phyloP scores from a whole-genome alignment of 2,329 filamentous ascomycete genomes.

The Colletotrichum sp. region DNA sequence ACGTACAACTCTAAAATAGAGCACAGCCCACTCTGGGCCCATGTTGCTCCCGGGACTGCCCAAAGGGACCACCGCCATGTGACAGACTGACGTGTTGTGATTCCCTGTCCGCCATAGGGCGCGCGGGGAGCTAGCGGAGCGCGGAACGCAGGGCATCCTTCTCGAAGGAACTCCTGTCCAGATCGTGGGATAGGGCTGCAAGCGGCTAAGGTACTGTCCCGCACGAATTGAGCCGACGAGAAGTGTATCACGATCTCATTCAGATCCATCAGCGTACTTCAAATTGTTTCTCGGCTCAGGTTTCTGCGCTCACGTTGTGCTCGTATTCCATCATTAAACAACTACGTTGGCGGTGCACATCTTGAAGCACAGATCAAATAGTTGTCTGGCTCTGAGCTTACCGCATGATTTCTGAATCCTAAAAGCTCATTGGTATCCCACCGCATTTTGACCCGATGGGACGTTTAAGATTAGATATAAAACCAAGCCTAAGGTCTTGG shows the following conservation, averaged over 20 bases:
- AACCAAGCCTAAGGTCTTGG: neutral
- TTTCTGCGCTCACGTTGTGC: neutral
- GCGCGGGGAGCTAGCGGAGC: neutral
- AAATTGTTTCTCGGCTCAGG: accelerated
- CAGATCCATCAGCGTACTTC: accelerated
- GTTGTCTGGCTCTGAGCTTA: neutral
- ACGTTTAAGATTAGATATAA: neutral
- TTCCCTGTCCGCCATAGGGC: neutral
- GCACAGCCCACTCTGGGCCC: neutral
- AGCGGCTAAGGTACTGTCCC: neutral
- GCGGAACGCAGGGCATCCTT: neutral
- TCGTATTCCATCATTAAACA: neutral
- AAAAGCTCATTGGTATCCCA: neutral
- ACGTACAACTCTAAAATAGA: neutral
- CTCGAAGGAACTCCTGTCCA: neutral
- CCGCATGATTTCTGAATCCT: neutral
- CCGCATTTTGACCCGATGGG: neutral
- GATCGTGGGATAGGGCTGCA: neutral
- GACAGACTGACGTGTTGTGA: neutral
- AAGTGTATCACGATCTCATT: accelerated
- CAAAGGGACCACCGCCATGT: neutral
- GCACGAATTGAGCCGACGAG: neutral
- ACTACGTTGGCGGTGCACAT: neutral
- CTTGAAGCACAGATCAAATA: neutral
- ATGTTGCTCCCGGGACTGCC: neutral